Conservation (phyloP, 805 yeast genomes). For the Clavispora santaluciae region DNA sequence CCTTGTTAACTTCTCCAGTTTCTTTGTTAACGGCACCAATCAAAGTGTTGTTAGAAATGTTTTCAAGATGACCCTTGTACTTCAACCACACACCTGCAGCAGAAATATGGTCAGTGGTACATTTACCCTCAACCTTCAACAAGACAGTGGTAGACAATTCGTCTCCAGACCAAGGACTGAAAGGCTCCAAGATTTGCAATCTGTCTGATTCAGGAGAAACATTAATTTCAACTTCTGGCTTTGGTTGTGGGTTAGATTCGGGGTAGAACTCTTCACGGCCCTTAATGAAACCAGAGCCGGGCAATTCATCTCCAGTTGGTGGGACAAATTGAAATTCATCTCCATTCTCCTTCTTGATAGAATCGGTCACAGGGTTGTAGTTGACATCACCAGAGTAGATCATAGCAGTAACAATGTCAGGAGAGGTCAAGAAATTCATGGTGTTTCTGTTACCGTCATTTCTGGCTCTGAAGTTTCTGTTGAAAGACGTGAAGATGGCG, state of each 20-base stretch:
- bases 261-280: slow-evolving; percentile 80
- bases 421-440: slow-evolving; percentile 97
- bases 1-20: slow-evolving; percentile 91
- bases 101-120: slow-evolving; percentile 97
- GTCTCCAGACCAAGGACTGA: slow-evolving; percentile 78
- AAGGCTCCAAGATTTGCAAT: slow-evolving; percentile 86
- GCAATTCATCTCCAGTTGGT: slow-evolving; percentile 82
- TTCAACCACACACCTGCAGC: slow-evolving; percentile 99
- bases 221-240: slow-evolving; percentile 52
- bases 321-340: slow-evolving; percentile 71
- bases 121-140: slow-evolving; percentile 93
- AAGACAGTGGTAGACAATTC: slow-evolving; percentile 74
- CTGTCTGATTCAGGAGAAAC: slow-evolving; percentile 91
- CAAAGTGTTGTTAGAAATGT: slow-evolving; percentile 89
- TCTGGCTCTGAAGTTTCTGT: slow-evolving; percentile 96
- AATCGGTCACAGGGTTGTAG: slow-evolving; percentile 87
- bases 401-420: slow-evolving; percentile 96
- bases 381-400: slow-evolving; percentile 89
- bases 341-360: slow-evolving; percentile 69
- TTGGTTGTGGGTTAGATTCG: slow-evolving; percentile 58
- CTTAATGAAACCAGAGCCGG: slow-evolving; percentile 66
- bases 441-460: slow-evolving; percentile 98
- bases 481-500: slow-evolving; percentile 94
- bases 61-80: slow-evolving; percentile 96
- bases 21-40: slow-evolving; percentile 97